phyloP scores from a whole-genome alignment of 1,139 yeast species.

The Pichia inconspicua region DNA sequence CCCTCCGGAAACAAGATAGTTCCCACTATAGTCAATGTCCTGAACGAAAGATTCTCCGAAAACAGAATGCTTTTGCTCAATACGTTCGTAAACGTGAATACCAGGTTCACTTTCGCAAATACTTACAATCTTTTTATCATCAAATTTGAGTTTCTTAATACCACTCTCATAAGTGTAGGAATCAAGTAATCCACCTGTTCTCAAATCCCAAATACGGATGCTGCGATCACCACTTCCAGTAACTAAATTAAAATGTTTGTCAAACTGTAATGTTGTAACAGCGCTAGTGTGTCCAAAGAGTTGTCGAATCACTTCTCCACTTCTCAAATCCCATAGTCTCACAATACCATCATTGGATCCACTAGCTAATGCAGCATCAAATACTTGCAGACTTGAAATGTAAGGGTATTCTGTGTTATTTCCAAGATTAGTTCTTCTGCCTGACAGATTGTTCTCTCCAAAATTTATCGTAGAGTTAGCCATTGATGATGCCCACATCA shows the following conservation, averaged over 20 bases:
- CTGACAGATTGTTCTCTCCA: slow-evolving; percentile 1
- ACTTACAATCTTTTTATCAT: slow-evolving; percentile 41
- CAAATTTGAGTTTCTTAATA: slow-evolving; percentile 48
- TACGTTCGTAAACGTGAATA: slow-evolving; percentile 50
- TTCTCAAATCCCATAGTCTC: slow-evolving; percentile 66
- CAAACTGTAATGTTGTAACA: slow-evolving; percentile 62
- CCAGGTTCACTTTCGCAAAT: slow-evolving; percentile 39
- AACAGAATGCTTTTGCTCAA: slow-evolving; percentile 43
- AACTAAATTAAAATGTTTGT: slow-evolving; percentile 45
- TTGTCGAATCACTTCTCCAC: slow-evolving; percentile 59
- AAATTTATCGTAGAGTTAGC: slow-evolving; percentile 17
- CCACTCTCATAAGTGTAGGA: slow-evolving; percentile 47
- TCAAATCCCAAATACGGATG: slow-evolving; percentile 61
- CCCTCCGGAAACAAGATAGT: slow-evolving; percentile 58
- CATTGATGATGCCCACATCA: slow-evolving; percentile 45
- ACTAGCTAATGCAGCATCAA: slow-evolving; percentile 65
- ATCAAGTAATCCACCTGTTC: slow-evolving; percentile 44
- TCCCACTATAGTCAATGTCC: slow-evolving; percentile 44
- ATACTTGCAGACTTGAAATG: slow-evolving; percentile 55
- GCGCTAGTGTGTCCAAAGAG: slow-evolving; percentile 67
- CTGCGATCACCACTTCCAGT: slow-evolving; percentile 62
- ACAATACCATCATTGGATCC: slow-evolving; percentile 74
- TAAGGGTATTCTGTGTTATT: slow-evolving; percentile 29
- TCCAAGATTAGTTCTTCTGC: background rate
- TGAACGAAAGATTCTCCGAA: slow-evolving; percentile 30